Evolutionary conservation across 2,329 filamentous ascomycete genomes (phyloP), one percentile per base, ranked within the genome.

Genomic region (Fusarium xylarioides): DNA sequence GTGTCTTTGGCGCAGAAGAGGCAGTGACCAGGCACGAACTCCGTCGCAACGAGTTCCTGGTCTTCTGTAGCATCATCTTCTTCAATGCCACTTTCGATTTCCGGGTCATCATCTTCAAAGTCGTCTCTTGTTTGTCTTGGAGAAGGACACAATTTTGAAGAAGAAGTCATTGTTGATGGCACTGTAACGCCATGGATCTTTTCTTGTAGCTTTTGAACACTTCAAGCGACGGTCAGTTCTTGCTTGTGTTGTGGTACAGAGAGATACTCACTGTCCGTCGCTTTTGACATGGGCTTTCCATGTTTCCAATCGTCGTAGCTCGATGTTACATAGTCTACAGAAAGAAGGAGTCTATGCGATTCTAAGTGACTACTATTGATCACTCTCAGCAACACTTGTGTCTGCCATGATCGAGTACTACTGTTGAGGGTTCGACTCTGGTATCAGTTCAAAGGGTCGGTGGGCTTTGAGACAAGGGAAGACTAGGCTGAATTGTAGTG

Each of bases 181-280:
- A 15, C 23, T 23, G 14, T 19, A n/a, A 6, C 2, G 5, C 43
- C 55, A 10, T 46, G 42, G 11, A 49, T 18, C 10, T 63, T 63
- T 4, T 11, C 19, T 47, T 43, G 43, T 4, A 63, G 21, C 2
- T 43, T 60, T 3, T 49, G 35, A 2, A 50, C 43, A 49, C 60
- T 63, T 11, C 9, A 21, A 34, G 15, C 1, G 2, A 28, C 5
- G 2, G n/a, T 53, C 9, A 53, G 30, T 11, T 35, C 19, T 11
- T 4, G 21, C 43, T 1, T 19, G 7, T 10, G 9, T 0, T 9
- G 1, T n/a, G 2, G 4, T 3, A 7, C 12, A 3, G 1, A 8
- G 12, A 12, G 16, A 16, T 19, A 60, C 55, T 43, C 14, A 63
- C 61, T 63, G 61, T 2, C n/a, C 35, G 10, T 63, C 55, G 0